Conservation (phyloP, 176 grass and related monocot species). For the Hordeum marinum region DNA sequence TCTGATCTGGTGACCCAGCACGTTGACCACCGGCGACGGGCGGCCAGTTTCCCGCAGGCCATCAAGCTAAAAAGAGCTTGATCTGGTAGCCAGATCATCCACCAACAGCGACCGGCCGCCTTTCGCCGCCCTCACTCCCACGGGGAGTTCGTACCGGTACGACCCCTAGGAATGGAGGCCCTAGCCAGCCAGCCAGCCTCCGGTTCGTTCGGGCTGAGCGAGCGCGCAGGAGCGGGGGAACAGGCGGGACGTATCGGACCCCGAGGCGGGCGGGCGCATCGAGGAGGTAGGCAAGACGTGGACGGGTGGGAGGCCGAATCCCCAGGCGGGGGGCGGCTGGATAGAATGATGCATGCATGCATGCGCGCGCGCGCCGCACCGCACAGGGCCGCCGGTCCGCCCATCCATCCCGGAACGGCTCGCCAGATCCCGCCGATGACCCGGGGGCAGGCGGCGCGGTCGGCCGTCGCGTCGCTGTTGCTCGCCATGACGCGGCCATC, state of each 20-base stretch:
- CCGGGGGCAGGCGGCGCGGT: not conserved
- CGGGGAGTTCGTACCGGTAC: too few species aligned
- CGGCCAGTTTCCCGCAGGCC: not conserved
- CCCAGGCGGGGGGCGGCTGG: not conserved
- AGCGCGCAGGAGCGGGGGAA: not conserved
- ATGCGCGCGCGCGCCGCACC: not conserved
- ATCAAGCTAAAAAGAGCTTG: too few species aligned
- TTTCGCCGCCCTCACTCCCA: not conserved
- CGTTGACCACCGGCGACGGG: not conserved
- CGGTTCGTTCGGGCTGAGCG: not conserved
- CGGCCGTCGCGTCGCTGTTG: constrained; percentile 27
- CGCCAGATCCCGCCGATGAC: not conserved
- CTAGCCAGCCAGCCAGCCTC: too few species aligned
- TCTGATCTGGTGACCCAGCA: not conserved
- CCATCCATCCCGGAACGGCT: constrained; percentile 1
- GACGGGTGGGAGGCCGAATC: not conserved
- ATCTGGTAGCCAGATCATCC: too few species aligned
- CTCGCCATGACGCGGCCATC: not conserved
- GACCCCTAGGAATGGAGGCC: too few species aligned
- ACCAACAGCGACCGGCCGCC: too few species aligned
- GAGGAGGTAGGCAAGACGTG: not conserved
- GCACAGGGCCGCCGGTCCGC: not conserved
- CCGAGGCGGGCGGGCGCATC: not conserved
- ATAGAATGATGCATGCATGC: constrained; percentile 38
- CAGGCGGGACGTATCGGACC: not conserved